Evolutionary conservation across 2,329 filamentous ascomycete species (phyloP).

Genomic region (Dryadomyces quercivorus): DNA sequence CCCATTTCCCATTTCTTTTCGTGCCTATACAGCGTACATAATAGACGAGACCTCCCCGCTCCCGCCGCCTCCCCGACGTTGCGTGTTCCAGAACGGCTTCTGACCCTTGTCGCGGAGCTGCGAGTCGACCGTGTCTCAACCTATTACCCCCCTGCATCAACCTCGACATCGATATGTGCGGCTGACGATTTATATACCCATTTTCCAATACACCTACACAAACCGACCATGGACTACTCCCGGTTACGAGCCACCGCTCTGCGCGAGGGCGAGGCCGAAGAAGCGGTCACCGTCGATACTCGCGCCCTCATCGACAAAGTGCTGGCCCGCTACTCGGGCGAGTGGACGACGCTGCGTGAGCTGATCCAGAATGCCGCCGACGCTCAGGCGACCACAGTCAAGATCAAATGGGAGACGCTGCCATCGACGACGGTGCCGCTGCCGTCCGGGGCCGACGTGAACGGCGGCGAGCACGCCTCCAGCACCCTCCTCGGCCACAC

Average conservation of each 20-base stretch:
- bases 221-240: constrained; percentile 50
- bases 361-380: constrained; percentile 98
- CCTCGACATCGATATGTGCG: background rate
- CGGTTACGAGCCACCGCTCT: constrained; percentile 79
- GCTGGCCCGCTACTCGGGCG: constrained; percentile 86
- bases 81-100: background rate
- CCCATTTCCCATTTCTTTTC: background rate
- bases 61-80: too few relatives aligned
- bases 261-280: constrained; percentile 76
- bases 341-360: constrained; percentile 84
- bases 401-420: constrained; percentile 82
- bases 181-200: background rate
- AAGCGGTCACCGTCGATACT: constrained; percentile 96
- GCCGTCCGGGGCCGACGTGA: constrained; percentile 27
- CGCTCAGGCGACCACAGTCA: constrained; percentile 79
- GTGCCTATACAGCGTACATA: background rate
- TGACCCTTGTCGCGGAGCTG: background rate
- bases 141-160: too few relatives aligned
- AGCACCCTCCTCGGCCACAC: constrained; percentile 71
- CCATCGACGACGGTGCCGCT: constrained; percentile 72
- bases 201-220: background rate
- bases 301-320: constrained; percentile 96
- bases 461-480: background rate
- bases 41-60: too few relatives aligned
- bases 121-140: background rate